Evolutionary conservation across 495 filamentous ascomycete genomes (phyloP), one percentile per base, ranked within the genome.

Genomic region (Aspergillus nanangensis): DNA sequence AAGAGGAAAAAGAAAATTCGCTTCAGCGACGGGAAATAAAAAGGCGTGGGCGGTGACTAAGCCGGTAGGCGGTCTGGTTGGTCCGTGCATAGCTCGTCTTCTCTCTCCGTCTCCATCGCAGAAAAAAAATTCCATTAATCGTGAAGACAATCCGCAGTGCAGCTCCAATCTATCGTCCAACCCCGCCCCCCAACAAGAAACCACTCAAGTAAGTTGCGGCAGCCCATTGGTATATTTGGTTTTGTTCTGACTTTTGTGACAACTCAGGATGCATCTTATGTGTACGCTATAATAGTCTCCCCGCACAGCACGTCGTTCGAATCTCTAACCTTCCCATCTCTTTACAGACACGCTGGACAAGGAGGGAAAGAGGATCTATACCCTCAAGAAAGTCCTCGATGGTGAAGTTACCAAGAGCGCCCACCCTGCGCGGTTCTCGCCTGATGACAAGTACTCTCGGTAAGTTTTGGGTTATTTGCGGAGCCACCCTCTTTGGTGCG

Each of bases 371-470:
- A 85, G 89, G 51, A 58, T 83, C 56, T 98, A 96, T 80, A 95
- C 92, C 8, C 51, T 72, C 49, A 69, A 72, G 69, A 72, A 72
- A 64, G 60, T 66, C 52, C 69, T 81, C 18, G 35, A 78, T 45
- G 84, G 85, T 54, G 79, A 88, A 56, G 86, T 96, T 60, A 94
- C 94, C 57, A 94, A 92, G 75, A 90, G 85, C 36, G 93, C 93
- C 31, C 93, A 98, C 78, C 93, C 94, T 17, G 94, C 94, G 36
- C 77, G 94, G 49, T 98, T 96, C 76, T 93, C 88, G 27, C 93
- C 93, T 48, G 93, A 98, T 72, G 93, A 98, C 75, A 94, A 93
- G 73, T 95, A 92, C 74, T 96, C 91, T 53, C 82, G 81, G 83
- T 86, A 66, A n/a, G n/a, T n/a, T n/a, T n/a, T 45, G 77, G 53